These are phyloP conservation scores for Heterobasidion parviporum DNA, from an alignment of 1,284 basidiomycete genomes.

Conservation along the genomic window DNA sequence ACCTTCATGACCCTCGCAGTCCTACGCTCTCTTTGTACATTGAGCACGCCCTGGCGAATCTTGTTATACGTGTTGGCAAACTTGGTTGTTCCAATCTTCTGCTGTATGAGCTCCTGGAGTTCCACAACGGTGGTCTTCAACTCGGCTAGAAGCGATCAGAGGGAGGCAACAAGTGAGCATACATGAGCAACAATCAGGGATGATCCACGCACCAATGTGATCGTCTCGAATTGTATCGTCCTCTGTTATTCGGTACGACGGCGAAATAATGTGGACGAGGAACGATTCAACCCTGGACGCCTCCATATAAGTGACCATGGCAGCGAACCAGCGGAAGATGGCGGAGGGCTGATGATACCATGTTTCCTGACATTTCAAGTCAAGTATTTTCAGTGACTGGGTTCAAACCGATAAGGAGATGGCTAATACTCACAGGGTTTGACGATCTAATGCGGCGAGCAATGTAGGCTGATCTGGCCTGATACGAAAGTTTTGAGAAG, in stretches of 20 bases:
- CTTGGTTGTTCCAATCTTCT: constrained; percentile 75
- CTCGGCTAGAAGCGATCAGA: constrained; percentile 47
- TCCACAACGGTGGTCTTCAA: constrained; percentile 80
- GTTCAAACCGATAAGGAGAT: not conserved
- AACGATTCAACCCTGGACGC: constrained; percentile 51
- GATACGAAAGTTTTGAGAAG: constrained; percentile 90
- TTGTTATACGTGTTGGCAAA: constrained; percentile 78
- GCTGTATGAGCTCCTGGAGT: constrained; percentile 82
- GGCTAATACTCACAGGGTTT: constrained; percentile 32
- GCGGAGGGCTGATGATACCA: constrained; percentile 82
- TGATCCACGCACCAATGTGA: constrained; percentile 60
- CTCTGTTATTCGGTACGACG: constrained; percentile 81
- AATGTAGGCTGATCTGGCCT: constrained; percentile 70
- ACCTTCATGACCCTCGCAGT: constrained; percentile 58
- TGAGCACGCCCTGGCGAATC: constrained; percentile 66
- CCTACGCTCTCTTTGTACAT: constrained; percentile 68
- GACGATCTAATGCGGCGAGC: constrained; percentile 48
- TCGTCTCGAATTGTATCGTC: constrained; percentile 75
- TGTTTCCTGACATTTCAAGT: constrained; percentile 27
- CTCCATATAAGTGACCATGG: constrained; percentile 73
- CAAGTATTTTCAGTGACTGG: not conserved
- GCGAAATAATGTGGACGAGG: constrained; percentile 80
- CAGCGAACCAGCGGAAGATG: constrained; percentile 90
- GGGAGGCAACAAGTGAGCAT: not conserved
- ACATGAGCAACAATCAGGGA: not conserved